phyloP scores from a whole-genome alignment of 352 stramenopile genomes.

The Phytophthora syringae region DNA sequence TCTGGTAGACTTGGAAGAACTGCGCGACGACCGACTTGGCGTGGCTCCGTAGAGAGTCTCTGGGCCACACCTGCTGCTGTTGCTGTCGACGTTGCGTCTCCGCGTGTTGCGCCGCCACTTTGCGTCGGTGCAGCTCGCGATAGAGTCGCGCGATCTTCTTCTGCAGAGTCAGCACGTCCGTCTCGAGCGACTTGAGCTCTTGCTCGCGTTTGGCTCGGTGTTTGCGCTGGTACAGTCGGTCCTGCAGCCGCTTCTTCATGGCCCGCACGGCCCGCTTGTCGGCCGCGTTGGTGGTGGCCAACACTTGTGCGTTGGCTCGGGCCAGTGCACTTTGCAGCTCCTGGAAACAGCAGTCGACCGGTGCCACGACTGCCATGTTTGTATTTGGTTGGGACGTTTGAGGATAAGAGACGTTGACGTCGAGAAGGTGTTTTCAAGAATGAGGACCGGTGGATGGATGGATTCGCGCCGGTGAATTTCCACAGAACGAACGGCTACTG shows the following conservation, averaged over 20 bases:
- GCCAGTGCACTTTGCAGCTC: not conserved
- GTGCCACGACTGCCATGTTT: not conserved
- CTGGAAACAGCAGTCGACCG: slow-evolving; percentile 3
- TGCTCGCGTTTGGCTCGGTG: slow-evolving; percentile 45
- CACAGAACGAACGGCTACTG: too few relatives aligned
- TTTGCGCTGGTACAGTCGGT: slow-evolving; percentile 46
- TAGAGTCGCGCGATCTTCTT: slow-evolving; percentile 4
- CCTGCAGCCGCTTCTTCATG: slow-evolving; percentile 17
- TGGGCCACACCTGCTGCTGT: not conserved
- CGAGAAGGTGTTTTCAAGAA: not conserved
- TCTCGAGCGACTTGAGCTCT: slow-evolving; percentile 24
- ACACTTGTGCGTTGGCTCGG: not conserved
- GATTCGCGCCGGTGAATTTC: too few relatives aligned
- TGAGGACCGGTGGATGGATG: not conserved
- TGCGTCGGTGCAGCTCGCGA: slow-evolving; percentile 24
- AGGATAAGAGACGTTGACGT: not conserved
- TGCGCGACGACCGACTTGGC: slow-evolving; percentile 30
- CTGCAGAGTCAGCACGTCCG: slow-evolving; percentile 17
- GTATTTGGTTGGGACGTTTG: too few relatives aligned
- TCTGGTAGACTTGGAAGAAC: slow-evolving; percentile 33
- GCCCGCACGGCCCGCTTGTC: slow-evolving; percentile 19
- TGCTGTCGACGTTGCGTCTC: slow-evolving; percentile 21
- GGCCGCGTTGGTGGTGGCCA: slow-evolving; percentile 6
- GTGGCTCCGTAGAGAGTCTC: slow-evolving; percentile 23
- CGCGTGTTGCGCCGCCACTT: slow-evolving; percentile 6